Evolutionary conservation across 2,329 filamentous ascomycete species (phyloP), one percentile per base, ranked within the genome.

Genomic region (Diplodia mutila): DNA sequence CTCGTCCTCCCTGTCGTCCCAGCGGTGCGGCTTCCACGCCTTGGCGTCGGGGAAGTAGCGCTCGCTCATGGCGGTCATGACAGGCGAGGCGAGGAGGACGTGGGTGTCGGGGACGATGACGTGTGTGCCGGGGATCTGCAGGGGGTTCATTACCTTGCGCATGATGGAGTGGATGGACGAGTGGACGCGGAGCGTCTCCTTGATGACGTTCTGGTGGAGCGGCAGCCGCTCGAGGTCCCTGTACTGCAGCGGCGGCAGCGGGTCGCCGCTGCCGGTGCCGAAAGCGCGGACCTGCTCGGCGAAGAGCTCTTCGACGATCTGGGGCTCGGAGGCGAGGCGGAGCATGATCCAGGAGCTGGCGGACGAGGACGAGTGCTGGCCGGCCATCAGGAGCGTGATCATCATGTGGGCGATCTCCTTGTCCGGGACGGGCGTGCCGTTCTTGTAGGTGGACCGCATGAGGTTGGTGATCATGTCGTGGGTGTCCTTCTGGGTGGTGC

Each of bases 91-190:
- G 67, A 97, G 87, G 42, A 97, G 86, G 48, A 86, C 87, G 81
- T 96, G 91, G 57, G 85, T 86, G 2, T 90, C 87, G 8, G 93
- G 92, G 71, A 97, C 87, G 66, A 92, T 87, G 74, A 88, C 94
- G 71, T 89, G 89, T 29, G 91, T 94, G 70, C 90, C 90, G 46
- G 91, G 87, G 21, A 96, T 86, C 11, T 87, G 86, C 87, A 97
- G 92, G 67, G 92, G 92, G 69, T 87, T 86, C 81, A 93, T 95
- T 77, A 96, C 93, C 72, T 90, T 90, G 70, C 93, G 91, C 84
- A 97, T 87, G 75, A 97, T 94, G 37, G 91, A 94, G 85, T 96
- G 92, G 73, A 97, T 96, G 1, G 93, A 92, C 0, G 91, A 90
- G 78, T 97, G 91, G 18, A 96, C 84, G 70, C 93, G 90, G 27